A percentile compares a stretch with the other conserved stretches of the same genome.
Evolutionary conservation across 768 basidiomycete species (phyloP).

Genomic region (Leccinum olivaceopallidum): DNA sequence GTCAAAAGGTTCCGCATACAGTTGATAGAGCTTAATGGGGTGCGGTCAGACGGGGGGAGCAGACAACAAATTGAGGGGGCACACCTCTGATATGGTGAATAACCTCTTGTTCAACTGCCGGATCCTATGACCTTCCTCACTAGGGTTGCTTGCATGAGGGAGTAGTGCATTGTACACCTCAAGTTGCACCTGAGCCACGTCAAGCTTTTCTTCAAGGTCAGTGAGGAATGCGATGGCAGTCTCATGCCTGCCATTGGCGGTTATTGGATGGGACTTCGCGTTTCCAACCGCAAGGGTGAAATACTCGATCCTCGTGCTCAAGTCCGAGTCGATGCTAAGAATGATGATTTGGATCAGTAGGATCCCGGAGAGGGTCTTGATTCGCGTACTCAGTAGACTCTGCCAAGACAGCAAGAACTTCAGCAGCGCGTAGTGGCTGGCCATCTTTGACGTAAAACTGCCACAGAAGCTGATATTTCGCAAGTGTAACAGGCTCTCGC

Average conservation of each 20-base stretch:
- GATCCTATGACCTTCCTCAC: slow-evolving; percentile 63
- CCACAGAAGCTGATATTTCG: slow-evolving; percentile 91
- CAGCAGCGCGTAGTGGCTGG: slow-evolving; percentile 84
- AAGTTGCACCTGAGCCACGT: slow-evolving; percentile 96
- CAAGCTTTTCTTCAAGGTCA: slow-evolving; percentile 87
- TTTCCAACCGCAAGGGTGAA: slow-evolving; percentile 93
- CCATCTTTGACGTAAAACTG: slow-evolving; percentile 95
- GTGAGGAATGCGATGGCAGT: slow-evolving; percentile 95
- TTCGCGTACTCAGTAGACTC: slow-evolving; percentile 74
- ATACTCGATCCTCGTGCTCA: slow-evolving; percentile 84
- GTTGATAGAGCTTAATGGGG: slow-evolving; percentile 70
- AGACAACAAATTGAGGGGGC: slow-evolving; percentile 19
- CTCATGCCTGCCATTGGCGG: slow-evolving; percentile 74
- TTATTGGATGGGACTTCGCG: slow-evolving; percentile 91
- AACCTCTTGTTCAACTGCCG: slow-evolving; percentile 57
- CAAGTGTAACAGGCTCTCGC: slow-evolving; percentile 74
- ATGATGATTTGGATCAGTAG: slow-evolving; percentile 5
- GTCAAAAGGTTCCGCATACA: slow-evolving; percentile 86
- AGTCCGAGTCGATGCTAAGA: slow-evolving; percentile 59
- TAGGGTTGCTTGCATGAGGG: slow-evolving; percentile 60
- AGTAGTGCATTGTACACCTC: slow-evolving; percentile 75
- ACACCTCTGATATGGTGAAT: slow-evolving; percentile 83
- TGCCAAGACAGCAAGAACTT: slow-evolving; percentile 79
- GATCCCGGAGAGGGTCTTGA: background rate
- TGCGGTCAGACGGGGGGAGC: slow-evolving; percentile 13